phyloP scores from a whole-genome alignment of 768 basidiomycete genomes.

The Udeniomyces megalosporus region DNA sequence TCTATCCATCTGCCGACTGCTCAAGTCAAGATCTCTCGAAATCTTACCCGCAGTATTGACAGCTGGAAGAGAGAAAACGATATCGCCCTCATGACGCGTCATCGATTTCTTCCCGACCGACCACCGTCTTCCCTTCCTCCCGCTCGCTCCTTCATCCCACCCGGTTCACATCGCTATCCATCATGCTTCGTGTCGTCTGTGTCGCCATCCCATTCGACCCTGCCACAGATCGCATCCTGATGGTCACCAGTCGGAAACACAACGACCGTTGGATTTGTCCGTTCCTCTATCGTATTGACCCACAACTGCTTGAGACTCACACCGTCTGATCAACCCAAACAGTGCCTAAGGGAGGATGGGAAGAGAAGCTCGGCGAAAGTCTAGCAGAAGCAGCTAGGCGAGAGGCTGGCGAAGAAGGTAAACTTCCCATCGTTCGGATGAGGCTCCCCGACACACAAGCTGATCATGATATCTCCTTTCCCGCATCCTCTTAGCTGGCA shows the following conservation, averaged over 20 bases:
- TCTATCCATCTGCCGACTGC: too few relatives aligned
- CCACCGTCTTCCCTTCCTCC: neutral
- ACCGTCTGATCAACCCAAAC: neutral
- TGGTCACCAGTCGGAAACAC: constrained; percentile 2
- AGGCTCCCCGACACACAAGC: too few relatives aligned
- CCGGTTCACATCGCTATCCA: neutral
- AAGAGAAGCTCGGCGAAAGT: neutral
- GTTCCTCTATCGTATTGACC: neutral
- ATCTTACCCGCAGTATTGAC: too few relatives aligned
- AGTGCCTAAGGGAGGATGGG: constrained; percentile 10
- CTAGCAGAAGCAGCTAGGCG: neutral
- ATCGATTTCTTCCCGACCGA: neutral
- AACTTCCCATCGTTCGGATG: too few relatives aligned
- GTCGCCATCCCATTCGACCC: constrained; percentile 8
- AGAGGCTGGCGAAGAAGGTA: constrained; percentile 7
- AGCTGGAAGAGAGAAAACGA: too few relatives aligned
- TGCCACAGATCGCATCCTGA: neutral
- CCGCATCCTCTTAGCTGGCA: neutral
- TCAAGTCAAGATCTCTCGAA: too few relatives aligned
- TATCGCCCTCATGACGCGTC: too few relatives aligned
- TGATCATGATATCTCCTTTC: too few relatives aligned
- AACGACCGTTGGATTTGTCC: neutral
- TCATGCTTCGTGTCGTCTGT: constrained; percentile 4
- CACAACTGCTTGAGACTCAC: neutral
- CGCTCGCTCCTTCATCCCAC: neutral